These are phyloP conservation scores for Colletotrichum ledebouriae DNA, from an alignment of 2,329 filamentous ascomycete species.

Conservation along the genomic window DNA sequence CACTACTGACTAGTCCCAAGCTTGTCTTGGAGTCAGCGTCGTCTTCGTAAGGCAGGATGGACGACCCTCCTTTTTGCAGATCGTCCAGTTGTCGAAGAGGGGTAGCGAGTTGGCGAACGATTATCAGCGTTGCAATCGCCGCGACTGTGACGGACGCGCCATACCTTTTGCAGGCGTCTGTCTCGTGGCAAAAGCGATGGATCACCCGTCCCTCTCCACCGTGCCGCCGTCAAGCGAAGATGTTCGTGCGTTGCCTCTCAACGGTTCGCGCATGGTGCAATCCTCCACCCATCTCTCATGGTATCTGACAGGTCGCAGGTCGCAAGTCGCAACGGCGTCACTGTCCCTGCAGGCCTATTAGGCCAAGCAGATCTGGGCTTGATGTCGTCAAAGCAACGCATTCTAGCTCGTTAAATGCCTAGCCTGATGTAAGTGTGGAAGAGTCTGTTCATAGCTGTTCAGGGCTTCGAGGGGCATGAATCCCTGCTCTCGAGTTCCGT, in stretches of 20 bases:
- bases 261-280: conserved; percentile 31
- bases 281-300: conserved; percentile 13
- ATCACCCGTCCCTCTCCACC: conserved; percentile 19
- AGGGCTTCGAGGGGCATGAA: conserved; percentile 11
- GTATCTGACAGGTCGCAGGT: conserved; percentile 27
- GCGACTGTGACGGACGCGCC: conserved; percentile 12
- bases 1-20: conserved; percentile 39
- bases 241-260: conserved; percentile 20
- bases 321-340: conserved; percentile 20
- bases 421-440: conserved; percentile 36
- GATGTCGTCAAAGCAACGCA: conserved; percentile 24
- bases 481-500: conserved; percentile 28
- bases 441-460: conserved; percentile 33
- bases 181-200: conserved; percentile 15
- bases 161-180: conserved; percentile 15
- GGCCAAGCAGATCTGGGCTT: conserved; percentile 22
- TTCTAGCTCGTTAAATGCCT: conserved; percentile 27
- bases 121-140: conserved; percentile 6
- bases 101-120: neutral
- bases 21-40: conserved; percentile 28
- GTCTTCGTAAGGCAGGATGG: conserved; percentile 4
- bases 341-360: conserved; percentile 22
- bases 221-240: conserved; percentile 23
- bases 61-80: conserved; percentile 20
- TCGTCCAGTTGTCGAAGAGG: conserved; percentile 7